A percentile compares a stretch with the other conserved stretches of the same genome.
Evolutionary conservation across 768 basidiomycete genomes (phyloP).

Genomic region (Phanerochaete sordida): DNA sequence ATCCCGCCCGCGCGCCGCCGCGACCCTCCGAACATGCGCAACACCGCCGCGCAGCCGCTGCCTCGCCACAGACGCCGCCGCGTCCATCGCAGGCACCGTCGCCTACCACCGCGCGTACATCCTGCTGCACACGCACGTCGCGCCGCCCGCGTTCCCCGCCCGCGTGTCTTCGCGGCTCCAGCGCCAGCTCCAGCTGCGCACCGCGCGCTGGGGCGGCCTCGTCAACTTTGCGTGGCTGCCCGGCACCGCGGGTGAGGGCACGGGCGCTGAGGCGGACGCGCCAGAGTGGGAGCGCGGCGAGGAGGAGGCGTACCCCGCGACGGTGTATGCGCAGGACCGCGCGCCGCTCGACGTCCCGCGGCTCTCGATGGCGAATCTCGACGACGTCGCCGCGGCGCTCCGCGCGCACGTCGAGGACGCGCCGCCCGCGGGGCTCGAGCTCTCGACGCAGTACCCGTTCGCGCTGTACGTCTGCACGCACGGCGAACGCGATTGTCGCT

Average conservation of each 20-base stretch:
- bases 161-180: conserved; percentile 44
- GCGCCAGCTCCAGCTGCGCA: conserved; percentile 43
- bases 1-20: neutral
- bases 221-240: conserved; percentile 62
- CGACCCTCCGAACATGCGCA: neutral
- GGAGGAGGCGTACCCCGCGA: conserved; percentile 34
- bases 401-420: neutral
- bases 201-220: conserved; percentile 45
- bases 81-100: conserved; percentile 45
- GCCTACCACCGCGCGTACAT: conserved; percentile 51
- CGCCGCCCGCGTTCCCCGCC: conserved; percentile 48
- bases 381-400: conserved; percentile 37
- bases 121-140: conserved; percentile 47
- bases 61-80: neutral
- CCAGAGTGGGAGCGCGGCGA: conserved; percentile 16
- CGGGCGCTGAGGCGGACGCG: neutral
- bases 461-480: conserved; percentile 78
- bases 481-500: conserved; percentile 74
- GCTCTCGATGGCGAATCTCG: conserved; percentile 47
- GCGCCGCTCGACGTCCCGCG: conserved; percentile 48
- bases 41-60: neutral
- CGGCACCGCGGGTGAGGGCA: conserved; percentile 19
- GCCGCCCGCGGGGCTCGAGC: neutral
- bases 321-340: conserved; percentile 47
- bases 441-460: conserved; percentile 21